Base-by-base conservation (phyloP, 2,329 filamentous ascomycete genomes). In the Claviceps paspali region DNA sequence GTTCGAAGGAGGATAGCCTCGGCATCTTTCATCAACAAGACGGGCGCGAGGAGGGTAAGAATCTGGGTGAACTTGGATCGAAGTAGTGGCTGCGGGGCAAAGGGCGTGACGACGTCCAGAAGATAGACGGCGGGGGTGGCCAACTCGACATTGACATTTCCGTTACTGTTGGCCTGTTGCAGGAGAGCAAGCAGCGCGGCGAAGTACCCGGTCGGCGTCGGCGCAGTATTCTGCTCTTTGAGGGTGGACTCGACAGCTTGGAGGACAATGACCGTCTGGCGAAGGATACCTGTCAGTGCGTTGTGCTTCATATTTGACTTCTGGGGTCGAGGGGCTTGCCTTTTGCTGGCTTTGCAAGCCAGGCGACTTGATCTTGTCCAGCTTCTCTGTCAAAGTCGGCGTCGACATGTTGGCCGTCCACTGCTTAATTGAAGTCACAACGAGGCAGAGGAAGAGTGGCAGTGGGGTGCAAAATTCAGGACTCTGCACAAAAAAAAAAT, bases 1-100 rank as follows among this genome's bases (percentile, higher is more conserved):
- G 87, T 80, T 50, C 83, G 71, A 39, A 96, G 65, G 6, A 96
- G 70, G 5, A 87, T 82, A 6, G 91, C 85, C 60, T 95, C 88
- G 43, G 84, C 82, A 49, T 91, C 82, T 30, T 76, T 67, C 46
- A 83, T 69, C 38, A 82, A 77, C 33, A 98, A 69, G 10, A 87
- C 80, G 2, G 88, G 87, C 15, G 84, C 86, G 47, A 98, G 73
- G 43, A 82, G 78, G 23, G 79, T 76, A 42, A 98, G 76, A 51
- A 98, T 95, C 59, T 92, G 83, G 21, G 83, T 81, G 64, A 98
- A 98, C 59, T 96, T 95, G 47, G 85, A 82, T 52, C 87, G 83
- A 40, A 98, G 79, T 41, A 98, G 77, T 42, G 87, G 76, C 43
- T 83, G 73, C 38, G 91, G 85, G 43, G 87, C 78, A 61, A 79